These are phyloP conservation scores for Aspergillus hancockii DNA, from an alignment of 495 filamentous ascomycete species.

Conservation along the genomic window DNA sequence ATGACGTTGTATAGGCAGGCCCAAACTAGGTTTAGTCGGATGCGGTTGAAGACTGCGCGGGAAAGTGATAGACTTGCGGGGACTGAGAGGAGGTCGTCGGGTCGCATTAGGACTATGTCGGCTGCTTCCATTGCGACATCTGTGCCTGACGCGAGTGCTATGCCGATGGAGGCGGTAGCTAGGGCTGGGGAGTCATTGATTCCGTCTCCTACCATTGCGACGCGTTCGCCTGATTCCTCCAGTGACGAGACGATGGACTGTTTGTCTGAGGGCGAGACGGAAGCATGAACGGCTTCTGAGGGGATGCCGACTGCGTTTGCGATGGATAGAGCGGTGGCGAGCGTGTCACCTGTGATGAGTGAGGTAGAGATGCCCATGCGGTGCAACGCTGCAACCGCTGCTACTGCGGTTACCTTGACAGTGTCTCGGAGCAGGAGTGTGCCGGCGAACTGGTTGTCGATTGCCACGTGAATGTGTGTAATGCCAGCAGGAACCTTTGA, in stretches of 20 bases:
- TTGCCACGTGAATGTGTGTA: slow-evolving; percentile 88
- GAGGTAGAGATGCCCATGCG: slow-evolving; percentile 82
- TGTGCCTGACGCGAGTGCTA: slow-evolving; percentile 87
- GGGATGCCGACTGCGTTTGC: slow-evolving; percentile 83
- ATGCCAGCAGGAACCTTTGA: slow-evolving; percentile 57
- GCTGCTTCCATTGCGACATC: slow-evolving; percentile 99
- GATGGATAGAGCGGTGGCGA: slow-evolving; percentile 76
- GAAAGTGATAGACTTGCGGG: slow-evolving; percentile 82
- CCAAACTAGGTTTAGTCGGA: slow-evolving; percentile 91
- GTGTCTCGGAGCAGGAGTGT: slow-evolving; percentile 83
- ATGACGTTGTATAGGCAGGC: slow-evolving; percentile 90
- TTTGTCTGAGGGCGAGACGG: slow-evolving; percentile 84
- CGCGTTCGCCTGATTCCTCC: slow-evolving; percentile 68
- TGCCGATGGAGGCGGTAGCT: slow-evolving; percentile 88
- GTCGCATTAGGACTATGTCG: slow-evolving; percentile 92
- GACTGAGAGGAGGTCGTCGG: slow-evolving; percentile 87
- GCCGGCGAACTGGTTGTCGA: slow-evolving; percentile 78
- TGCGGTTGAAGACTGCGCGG: slow-evolving; percentile 82
- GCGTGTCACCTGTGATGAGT: slow-evolving; percentile 93
- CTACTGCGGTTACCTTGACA: slow-evolving; percentile 83
- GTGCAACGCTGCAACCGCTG: slow-evolving; percentile 78
- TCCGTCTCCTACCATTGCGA: slow-evolving; percentile 98
- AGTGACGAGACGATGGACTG: slow-evolving; percentile 77
- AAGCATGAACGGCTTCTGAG: slow-evolving; percentile 70
- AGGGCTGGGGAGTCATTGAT: slow-evolving; percentile 98